These are phyloP conservation scores for Yarrowia galli DNA, from an alignment of 1,139 yeast genomes.

Conservation along the genomic window DNA sequence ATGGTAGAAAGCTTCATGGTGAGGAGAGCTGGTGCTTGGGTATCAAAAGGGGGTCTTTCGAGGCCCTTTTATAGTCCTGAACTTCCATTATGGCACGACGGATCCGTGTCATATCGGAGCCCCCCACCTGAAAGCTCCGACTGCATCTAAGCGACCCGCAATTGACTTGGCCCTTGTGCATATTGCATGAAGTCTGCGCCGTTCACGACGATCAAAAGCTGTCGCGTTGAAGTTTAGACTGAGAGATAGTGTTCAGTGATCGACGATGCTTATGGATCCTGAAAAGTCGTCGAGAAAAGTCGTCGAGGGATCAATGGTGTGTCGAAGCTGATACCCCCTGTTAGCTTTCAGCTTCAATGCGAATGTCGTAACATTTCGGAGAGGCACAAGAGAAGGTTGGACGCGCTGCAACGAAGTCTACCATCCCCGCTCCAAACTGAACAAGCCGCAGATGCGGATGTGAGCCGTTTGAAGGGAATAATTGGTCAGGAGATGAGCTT, in stretches of 20 bases:
- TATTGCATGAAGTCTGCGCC: constrained; percentile 22
- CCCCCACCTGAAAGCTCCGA: constrained; percentile 10
- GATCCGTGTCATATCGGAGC: not conserved
- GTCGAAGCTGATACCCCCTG: not conserved
- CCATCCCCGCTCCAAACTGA: not conserved
- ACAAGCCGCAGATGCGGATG: not conserved
- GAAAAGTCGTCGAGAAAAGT: no score
- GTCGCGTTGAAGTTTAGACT: not conserved
- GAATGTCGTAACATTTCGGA: not conserved
- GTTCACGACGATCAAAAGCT: constrained; percentile 14
- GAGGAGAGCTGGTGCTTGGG: not conserved
- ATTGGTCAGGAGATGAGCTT: not conserved
- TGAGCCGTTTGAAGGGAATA: not conserved
- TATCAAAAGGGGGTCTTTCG: not conserved
- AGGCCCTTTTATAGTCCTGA: not conserved
- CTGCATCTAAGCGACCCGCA: constrained; percentile 4
- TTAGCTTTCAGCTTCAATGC: not conserved
- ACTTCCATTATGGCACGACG: not conserved
- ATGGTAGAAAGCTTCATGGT: constrained; percentile 15
- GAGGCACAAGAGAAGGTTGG: not conserved
- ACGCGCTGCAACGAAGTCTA: not conserved
- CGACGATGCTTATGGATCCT: not conserved
- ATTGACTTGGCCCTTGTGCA: constrained; percentile 9
- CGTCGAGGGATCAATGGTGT: not conserved
- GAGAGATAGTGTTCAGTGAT: constrained; percentile 16